A percentile compares a stretch with the other conserved stretches of the same genome.
phyloP scores from a whole-genome alignment of 2,329 filamentous ascomycete genomes.

The Exutisphaerella laricina region DNA sequence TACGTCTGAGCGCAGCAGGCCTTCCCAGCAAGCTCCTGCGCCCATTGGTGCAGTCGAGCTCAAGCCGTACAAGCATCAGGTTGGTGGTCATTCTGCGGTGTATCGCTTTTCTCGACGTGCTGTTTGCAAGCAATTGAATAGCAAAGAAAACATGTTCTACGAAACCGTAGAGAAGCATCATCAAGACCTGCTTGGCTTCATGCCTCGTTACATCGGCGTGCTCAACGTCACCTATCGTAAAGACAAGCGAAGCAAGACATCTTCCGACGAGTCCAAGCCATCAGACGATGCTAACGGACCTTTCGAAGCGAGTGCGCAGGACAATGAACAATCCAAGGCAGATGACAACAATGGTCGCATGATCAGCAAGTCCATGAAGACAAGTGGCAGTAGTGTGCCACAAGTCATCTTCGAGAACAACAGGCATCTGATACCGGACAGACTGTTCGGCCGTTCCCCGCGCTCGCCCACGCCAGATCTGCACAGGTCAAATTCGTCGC shows the following conservation, averaged over 20 bases:
- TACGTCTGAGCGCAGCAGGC: conserved; percentile 8
- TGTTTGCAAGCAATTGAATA: conserved; percentile 97
- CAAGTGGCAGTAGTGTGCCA: conserved; percentile 59
- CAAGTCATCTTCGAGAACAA: conserved; percentile 95
- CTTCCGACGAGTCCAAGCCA: conserved; percentile 31
- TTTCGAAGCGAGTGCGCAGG: conserved; percentile 25
- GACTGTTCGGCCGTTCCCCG: conserved; percentile 60
- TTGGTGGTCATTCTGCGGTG: conserved; percentile 91
- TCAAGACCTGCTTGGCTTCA: conserved; percentile 80
- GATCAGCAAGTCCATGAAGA: conserved; percentile 72
- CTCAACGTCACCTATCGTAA: conserved; percentile 94
- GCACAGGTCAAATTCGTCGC: conserved; percentile 26
- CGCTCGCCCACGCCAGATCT: conserved; percentile 33
- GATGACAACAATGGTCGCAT: conserved; percentile 39
- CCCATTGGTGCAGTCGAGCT: conserved; percentile 89
- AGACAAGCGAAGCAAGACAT: conserved; percentile 49
- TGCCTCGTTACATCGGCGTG: conserved; percentile 95
- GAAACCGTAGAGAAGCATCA: conserved; percentile 90
- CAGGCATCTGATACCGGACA: conserved; percentile 82
- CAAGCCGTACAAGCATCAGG: conserved; percentile 95
- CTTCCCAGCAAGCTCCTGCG: conserved; percentile 36
- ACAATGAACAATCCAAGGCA: conserved; percentile 13
- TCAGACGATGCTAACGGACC: conserved; percentile 19
- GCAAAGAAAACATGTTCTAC: conserved; percentile 97
- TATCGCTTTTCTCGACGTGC: conserved; percentile 93